Percentiles rank a stretch among this genome's conserved stretches.
Conservation (phyloP, 1,284 basidiomycete genomes). For the Irpex sp. region DNA sequence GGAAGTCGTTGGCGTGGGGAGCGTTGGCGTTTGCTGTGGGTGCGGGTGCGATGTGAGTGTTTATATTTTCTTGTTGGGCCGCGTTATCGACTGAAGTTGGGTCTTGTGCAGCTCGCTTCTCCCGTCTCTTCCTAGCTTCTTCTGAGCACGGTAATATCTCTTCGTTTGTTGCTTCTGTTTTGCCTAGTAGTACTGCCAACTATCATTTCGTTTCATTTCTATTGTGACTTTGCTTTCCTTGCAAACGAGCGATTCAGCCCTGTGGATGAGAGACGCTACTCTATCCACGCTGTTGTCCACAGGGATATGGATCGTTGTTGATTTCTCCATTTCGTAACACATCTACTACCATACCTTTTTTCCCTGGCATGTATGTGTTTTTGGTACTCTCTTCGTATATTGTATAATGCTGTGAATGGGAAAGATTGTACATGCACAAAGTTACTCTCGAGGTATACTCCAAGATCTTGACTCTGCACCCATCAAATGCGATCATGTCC, state of each 20-base stretch:
- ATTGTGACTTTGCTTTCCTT: background rate
- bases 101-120: slow-evolving; percentile 8
- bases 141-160: slow-evolving; percentile 10
- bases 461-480: too few species aligned
- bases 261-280: background rate
- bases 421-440: background rate
- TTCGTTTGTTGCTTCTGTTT: background rate
- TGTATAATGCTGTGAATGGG: background rate
- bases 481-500: too few species aligned
- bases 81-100: background rate
- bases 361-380: background rate
- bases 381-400: background rate
- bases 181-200: background rate
- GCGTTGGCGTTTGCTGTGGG: slow-evolving; percentile 71
- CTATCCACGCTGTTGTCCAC: background rate
- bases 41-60: slow-evolving; percentile 63
- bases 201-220: background rate
- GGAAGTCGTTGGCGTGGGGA: slow-evolving; percentile 73
- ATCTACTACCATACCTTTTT: background rate
- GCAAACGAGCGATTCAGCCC: background rate
- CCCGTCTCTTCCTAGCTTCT: slow-evolving; percentile 13
- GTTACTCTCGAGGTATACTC: background rate
- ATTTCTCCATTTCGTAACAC: background rate
- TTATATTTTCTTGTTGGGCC: slow-evolving; percentile 4
- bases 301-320: background rate